These are phyloP conservation scores for Nepenthes alata DNA, from an alignment of 179 eudicot genomes.

Conservation along the genomic window DNA sequence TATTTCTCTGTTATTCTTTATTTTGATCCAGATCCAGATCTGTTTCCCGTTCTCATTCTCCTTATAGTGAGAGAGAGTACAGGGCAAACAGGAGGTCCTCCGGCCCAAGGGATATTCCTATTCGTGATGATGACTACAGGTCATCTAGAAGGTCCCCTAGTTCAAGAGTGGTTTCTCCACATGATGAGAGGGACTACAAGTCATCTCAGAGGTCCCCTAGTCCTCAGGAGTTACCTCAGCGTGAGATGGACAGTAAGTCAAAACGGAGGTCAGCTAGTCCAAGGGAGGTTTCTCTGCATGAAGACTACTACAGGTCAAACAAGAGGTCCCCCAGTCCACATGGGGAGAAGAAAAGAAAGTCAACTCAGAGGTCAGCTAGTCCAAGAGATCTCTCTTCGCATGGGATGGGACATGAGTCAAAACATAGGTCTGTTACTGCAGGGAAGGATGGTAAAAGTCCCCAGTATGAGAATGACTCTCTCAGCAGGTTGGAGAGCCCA, in stretches of 20 bases:
- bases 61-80: conserved; percentile 29
- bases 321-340: too few species aligned
- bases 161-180: background rate
- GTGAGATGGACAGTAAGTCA: background rate
- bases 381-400: conserved; percentile 6
- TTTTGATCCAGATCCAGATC: conserved; percentile 20
- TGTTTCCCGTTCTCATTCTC: conserved; percentile 29
- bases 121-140: conserved; percentile 15
- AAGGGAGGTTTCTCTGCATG: too few species aligned
- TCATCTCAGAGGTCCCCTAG: conserved; percentile 12
- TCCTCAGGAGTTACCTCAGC: background rate
- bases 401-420: conserved; percentile 5
- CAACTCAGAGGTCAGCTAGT: background rate
- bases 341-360: too few species aligned
- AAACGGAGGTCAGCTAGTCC: background rate
- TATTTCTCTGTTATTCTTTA: background rate
- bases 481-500: conserved; percentile 24
- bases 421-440: conserved; percentile 10
- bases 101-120: conserved; percentile 24
- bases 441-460: conserved; percentile 16
- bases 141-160: conserved; percentile 10
- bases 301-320: too few species aligned
- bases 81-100: conserved; percentile 24
- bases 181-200: conserved; percentile 2
- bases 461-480: conserved; percentile 10